A percentile compares a stretch with the other conserved stretches of the same genome.
These are phyloP conservation scores for Scheffersomyces quercinus DNA, from an alignment of 1,139 yeast genomes.

Conservation along the genomic window DNA sequence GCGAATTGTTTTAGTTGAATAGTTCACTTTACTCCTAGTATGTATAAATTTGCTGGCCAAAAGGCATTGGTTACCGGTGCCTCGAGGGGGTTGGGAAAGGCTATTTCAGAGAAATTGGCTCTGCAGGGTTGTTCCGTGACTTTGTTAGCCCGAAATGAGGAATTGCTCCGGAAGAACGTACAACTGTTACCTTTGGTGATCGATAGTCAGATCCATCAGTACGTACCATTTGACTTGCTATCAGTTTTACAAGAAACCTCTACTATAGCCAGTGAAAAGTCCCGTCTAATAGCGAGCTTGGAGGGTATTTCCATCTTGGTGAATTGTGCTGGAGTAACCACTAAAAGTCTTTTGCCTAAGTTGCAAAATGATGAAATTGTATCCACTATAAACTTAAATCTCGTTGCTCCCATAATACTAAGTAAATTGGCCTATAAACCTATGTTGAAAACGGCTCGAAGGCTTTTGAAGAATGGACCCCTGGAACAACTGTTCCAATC, in stretches of 20 bases:
- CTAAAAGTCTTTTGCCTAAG: constrained; percentile 52
- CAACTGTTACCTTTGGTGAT: constrained; percentile 31
- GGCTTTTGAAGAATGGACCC: constrained; percentile 1
- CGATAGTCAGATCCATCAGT: constrained; percentile 46
- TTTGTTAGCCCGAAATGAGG: constrained; percentile 56
- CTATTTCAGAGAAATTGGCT: constrained; percentile 61
- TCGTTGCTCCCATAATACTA: constrained; percentile 64
- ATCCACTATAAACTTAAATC: constrained; percentile 57
- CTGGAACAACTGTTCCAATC: not conserved
- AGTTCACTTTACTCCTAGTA: not conserved
- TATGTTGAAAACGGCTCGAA: constrained; percentile 41
- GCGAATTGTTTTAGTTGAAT: too few species aligned
- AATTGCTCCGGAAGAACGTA: constrained; percentile 34
- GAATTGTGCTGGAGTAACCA: constrained; percentile 84
- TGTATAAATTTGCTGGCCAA: constrained; percentile 14
- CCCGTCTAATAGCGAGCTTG: not conserved
- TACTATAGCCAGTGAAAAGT: constrained; percentile 1
- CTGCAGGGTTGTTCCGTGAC: constrained; percentile 61
- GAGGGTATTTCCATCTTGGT: constrained; percentile 48
- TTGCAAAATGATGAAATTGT: constrained; percentile 46
- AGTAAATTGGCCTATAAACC: constrained; percentile 46
- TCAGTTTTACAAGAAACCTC: constrained; percentile 9
- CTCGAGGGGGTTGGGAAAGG: constrained; percentile 78
- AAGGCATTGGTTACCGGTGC: constrained; percentile 81
- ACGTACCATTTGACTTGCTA: constrained; percentile 54